A percentile compares a stretch with the other conserved stretches of the same genome.
These are phyloP conservation scores for Verticillium longisporum DNA, from an alignment of 2,329 filamentous ascomycete genomes.

Conservation along the genomic window DNA sequence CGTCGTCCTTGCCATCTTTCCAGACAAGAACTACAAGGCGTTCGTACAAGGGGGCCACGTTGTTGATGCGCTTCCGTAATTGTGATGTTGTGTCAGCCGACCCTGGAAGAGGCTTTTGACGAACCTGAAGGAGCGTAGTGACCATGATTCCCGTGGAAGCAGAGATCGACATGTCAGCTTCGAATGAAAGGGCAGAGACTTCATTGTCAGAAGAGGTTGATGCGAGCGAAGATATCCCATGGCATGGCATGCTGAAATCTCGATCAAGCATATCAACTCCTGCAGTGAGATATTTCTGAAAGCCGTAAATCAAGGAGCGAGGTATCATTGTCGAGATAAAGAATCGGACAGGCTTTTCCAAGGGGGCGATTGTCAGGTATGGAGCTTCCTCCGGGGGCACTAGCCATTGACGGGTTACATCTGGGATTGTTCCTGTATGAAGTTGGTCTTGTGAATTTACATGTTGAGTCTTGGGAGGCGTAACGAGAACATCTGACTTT, in stretches of 20 bases:
- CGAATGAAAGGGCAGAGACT: constrained; percentile 25
- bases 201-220: neutral
- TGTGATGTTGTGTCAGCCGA: constrained; percentile 27
- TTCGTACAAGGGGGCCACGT: constrained; percentile 55
- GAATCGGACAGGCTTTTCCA: constrained; percentile 21
- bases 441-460: constrained; percentile 2
- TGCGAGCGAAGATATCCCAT: neutral
- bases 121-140: constrained; percentile 64
- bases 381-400: neutral
- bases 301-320: constrained; percentile 38
- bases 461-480: constrained; percentile 11
- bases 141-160: constrained; percentile 62
- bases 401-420: neutral
- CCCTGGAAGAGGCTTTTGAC: constrained; percentile 61
- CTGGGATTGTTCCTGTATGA: neutral
- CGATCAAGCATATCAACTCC: constrained; percentile 50
- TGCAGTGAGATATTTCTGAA: constrained; percentile 40
- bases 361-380: constrained; percentile 11
- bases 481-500: neutral
- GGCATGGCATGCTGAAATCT: constrained; percentile 36
- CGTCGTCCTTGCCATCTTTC: constrained; percentile 39
- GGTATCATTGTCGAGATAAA: constrained; percentile 45
- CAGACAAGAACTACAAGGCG: constrained; percentile 61
- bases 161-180: constrained; percentile 70
- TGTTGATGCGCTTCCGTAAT: constrained; percentile 48